phyloP scores from a whole-genome alignment of 805 yeast genomes.

The Lipomyces japonicus region DNA sequence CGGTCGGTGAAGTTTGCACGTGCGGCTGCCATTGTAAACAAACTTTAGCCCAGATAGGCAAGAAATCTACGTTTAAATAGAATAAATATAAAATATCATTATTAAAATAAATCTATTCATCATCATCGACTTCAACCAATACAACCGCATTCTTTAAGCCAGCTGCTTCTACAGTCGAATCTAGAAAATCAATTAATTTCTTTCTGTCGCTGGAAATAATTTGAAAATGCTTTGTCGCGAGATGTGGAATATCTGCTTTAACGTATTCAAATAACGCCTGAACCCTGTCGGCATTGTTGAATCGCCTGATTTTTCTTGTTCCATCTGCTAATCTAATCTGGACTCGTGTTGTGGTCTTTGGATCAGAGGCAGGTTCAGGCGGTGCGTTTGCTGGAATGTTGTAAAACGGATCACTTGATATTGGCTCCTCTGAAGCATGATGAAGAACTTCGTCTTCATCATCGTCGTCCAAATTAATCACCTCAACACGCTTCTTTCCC shows the following conservation, averaged over 20 bases:
- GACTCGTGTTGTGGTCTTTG: conserved; percentile 61
- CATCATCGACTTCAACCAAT: conserved; percentile 53
- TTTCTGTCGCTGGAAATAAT: conserved; percentile 46
- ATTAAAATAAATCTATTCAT: too few species aligned
- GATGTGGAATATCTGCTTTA: conserved; percentile 53
- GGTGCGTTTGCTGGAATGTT: conserved; percentile 45
- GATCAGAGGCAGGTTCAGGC: conserved; percentile 60
- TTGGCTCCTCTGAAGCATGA: not conserved
- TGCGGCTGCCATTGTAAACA: too few species aligned
- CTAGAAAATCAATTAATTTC: conserved; percentile 53
- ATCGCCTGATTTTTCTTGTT: conserved; percentile 69
- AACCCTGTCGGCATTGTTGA: conserved; percentile 58
- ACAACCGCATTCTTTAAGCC: conserved; percentile 80
- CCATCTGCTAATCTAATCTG: conserved; percentile 90
- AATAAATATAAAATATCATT: too few species aligned
- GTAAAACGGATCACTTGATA: not conserved
- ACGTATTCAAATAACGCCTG: conserved; percentile 58
- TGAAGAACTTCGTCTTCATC: conserved; percentile 16
- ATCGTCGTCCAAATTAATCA: conserved; percentile 32
- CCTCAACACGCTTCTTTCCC: conserved; percentile 29
- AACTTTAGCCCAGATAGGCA: too few species aligned
- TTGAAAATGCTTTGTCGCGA: conserved; percentile 49
- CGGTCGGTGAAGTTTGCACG: too few species aligned
- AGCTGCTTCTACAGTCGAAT: conserved; percentile 62
- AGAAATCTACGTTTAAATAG: too few species aligned